Base-by-base conservation (phyloP, 768 basidiomycete genomes). In the Daedalea quercina region DNA sequence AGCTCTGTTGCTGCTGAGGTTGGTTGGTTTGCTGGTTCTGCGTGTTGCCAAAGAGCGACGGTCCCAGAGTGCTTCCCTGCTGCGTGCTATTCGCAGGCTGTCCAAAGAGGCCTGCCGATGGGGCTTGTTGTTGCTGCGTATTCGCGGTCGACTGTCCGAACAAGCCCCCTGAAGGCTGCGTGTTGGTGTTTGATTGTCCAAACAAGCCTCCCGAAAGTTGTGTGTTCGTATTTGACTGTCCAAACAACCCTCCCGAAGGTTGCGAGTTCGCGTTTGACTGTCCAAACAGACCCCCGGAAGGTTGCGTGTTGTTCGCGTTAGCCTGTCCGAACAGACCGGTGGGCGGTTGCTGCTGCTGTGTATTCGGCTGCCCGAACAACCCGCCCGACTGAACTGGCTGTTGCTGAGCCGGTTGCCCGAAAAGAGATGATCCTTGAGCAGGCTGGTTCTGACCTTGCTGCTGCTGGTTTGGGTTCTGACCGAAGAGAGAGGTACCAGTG, bases 11-110 rank as follows among this genome's bases (percentile, higher is more conserved):
- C 44, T 65, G 67, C 48, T 62, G 66, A 54, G 63, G 66, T 41
- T 50, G 54, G 42, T 59, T 60, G 24, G 43, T 52, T 48, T 51
- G 62, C 37, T 63, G 61, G 12, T 60, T 55, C 43, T 57, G 60
- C 55, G 47, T 33, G 44, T 41, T 70, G 1, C 76, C 70, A 56
- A 78, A 77, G 24, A 74, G 48, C 0, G 72, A 63, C 1, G 60
- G 55, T 12, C 61, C 48, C 12, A 59, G 55, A 2, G 55, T 54
- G 4, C 43, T 56, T 46, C 52, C 54, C 47, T 70, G 70, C 22
- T 75, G 75, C 25, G 49, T 69, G 35, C 58, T 61, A 12, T 61
- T 37, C 12, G 66, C 50, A 15, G 71, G 57, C 50, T 74, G 68
- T 35, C 69, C 60, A 15, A 60, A 60, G 9, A 60, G 22, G 28